Percentiles rank a stretch among this genome's conserved stretches.
These are phyloP conservation scores for Penicillium robsamsonii DNA, from an alignment of 495 filamentous ascomycete genomes.

Conservation along the genomic window DNA sequence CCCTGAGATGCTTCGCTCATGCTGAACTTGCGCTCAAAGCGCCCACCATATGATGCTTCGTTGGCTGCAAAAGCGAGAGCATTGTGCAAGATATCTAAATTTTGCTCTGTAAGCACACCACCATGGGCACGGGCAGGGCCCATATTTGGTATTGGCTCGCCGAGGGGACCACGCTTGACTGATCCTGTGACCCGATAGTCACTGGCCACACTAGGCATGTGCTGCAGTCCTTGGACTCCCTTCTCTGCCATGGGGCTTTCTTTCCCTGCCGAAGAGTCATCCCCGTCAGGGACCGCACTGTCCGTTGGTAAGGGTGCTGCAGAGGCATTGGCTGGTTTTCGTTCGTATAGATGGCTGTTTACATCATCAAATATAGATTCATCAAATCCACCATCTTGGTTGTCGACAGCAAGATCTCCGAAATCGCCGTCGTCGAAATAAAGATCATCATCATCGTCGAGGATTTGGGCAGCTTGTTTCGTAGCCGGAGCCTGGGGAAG, in stretches of 20 bases:
- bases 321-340: constrained; percentile 26
- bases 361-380: constrained; percentile 77
- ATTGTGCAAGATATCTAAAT: constrained; percentile 70
- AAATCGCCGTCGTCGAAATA: constrained; percentile 83
- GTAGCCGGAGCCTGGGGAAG: constrained; percentile 1
- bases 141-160: constrained; percentile 30
- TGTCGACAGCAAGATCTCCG: constrained; percentile 48
- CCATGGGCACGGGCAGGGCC: constrained; percentile 34
- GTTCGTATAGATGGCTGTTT: constrained; percentile 50
- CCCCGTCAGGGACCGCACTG: constrained; percentile 1
- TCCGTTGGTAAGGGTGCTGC: constrained; percentile 14
- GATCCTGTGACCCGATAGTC: constrained; percentile 28
- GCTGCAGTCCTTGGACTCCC: constrained; percentile 29
- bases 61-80: constrained; percentile 78
- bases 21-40: constrained; percentile 58
- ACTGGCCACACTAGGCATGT: constrained; percentile 45
- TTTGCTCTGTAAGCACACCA: constrained; percentile 54
- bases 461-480: constrained; percentile 9
- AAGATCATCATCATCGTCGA: constrained; percentile 62
- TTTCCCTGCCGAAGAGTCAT: constrained; percentile 10
- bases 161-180: constrained; percentile 29
- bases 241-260: constrained; percentile 21
- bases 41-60: constrained; percentile 66
- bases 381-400: constrained; percentile 61
- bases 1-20: constrained; percentile 39